Base-by-base conservation (phyloP, 2,329 filamentous ascomycete species). In the Ophiostoma pallidulum region DNA sequence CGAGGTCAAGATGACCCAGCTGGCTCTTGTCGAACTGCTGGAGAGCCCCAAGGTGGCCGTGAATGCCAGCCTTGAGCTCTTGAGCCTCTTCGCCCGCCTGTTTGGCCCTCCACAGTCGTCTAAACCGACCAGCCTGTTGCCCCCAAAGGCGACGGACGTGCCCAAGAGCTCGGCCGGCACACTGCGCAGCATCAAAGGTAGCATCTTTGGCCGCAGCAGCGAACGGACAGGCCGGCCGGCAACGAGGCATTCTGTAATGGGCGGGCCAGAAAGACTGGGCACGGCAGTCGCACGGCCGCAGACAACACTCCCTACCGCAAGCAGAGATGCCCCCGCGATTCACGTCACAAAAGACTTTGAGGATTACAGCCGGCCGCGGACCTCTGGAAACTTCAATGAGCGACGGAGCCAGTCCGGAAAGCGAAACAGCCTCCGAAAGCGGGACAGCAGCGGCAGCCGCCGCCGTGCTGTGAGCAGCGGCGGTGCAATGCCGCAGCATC, bases 1-100 rank as follows among this genome's bases (percentile, higher is more conserved):
- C n/a, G 86, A 97, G 63, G 81, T 96, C 52, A 94, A 94, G 64
- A 94, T 97, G 78, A 96, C 91, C 10, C 90, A 97, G 59, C 71
- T 98, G 51, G 77, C 85, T 4, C 74, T 98, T 18, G 66, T 92
- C 4, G 91, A 97, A 64, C 69, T 92, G 14, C 69, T 87, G 4
- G 89, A 96, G 60, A 89, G 89, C 1, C 80, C 89, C 0, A 82
- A 87, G 49, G 78, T 83, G 48, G 91, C 92, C 16, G 86, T 97
- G 43, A 95, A 95, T 60, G 82, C 85, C 51, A 90, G 86, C 60
- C 80, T 87, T 54, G 89, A 96, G 63, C 72, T 98, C 33, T 69
- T 98, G 18, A 80, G 80, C 14, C 70, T 97, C 1, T 98, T 92
- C 60, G 77, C 81, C 3, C 76, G 85, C 52, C 70, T 98, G 0